A percentile compares a stretch with the other conserved stretches of the same genome.
Conservation (phyloP, 495 filamentous ascomycete species). For the Letharia columbiana region DNA sequence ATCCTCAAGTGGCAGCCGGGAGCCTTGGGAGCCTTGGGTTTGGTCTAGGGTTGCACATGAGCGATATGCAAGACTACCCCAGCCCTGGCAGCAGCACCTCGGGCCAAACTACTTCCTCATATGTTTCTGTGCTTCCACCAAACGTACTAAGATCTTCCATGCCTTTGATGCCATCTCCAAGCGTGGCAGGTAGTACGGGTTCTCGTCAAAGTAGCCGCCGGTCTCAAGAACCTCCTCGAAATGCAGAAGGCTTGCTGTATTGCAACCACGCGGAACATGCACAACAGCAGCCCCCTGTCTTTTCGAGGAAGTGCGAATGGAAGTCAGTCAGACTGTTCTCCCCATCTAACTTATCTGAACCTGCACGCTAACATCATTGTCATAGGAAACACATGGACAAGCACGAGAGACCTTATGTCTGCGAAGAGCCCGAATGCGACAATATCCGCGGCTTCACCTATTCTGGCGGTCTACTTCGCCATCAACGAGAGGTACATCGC, state of each 20-base stretch:
- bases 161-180: constrained; percentile 34
- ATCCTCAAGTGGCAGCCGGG: constrained; percentile 7
- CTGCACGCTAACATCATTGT: constrained; percentile 17
- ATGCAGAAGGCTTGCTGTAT: constrained; percentile 57
- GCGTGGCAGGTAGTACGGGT: constrained; percentile 36
- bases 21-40: constrained; percentile 12
- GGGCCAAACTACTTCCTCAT: constrained; percentile 19
- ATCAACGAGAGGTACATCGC: constrained; percentile 85
- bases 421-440: constrained; percentile 63
- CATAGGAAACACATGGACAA: constrained; percentile 95
- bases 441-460: constrained; percentile 92
- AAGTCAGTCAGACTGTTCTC: constrained; percentile 51
- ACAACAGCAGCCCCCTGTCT: constrained; percentile 47
- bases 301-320: constrained; percentile 84
- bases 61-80: constrained; percentile 22
- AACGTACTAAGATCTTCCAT: constrained; percentile 32
- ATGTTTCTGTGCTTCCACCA: constrained; percentile 18
- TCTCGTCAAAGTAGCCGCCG: constrained; percentile 36
- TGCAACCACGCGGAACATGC: constrained; percentile 58
- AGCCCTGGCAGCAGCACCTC: constrained; percentile 26
- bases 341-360: constrained; percentile 2
- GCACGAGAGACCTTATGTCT: constrained; percentile 86
- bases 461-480: constrained; percentile 74
- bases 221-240: constrained; percentile 52
- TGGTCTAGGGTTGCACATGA: constrained; percentile 13